These are phyloP conservation scores for Pichia heedii DNA, from an alignment of 805 yeast species.

Conservation along the genomic window DNA sequence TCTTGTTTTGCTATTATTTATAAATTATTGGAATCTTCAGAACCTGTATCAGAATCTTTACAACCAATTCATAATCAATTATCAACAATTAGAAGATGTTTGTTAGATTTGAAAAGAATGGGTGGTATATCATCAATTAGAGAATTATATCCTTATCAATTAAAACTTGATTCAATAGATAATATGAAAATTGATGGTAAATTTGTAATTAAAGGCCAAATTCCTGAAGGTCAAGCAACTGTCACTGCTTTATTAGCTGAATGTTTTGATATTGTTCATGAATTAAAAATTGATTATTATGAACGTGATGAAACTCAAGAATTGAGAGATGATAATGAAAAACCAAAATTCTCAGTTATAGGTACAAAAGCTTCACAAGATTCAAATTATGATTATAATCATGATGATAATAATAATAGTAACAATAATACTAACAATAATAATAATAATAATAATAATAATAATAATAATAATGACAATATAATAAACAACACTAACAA, in stretches of 20 bases:
- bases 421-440: not conserved
- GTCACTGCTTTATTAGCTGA: conserved; percentile 83
- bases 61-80: conserved; percentile 92
- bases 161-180: conserved; percentile 86
- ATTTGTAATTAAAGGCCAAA: conserved; percentile 76
- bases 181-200: conserved; percentile 84
- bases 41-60: conserved; percentile 90
- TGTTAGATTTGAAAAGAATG: conserved; percentile 81
- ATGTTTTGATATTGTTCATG: conserved; percentile 90
- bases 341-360: conserved; percentile 22
- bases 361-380: conserved; percentile 31
- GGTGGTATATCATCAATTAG: conserved; percentile 85
- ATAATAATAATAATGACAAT: not conserved
- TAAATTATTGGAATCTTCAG: conserved; percentile 81
- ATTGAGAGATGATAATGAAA: conserved; percentile 21
- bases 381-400: conserved; percentile 27
- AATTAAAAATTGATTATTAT: conserved; percentile 76
- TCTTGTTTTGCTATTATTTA: conserved; percentile 88
- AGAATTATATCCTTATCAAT: conserved; percentile 91
- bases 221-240: conserved; percentile 99
- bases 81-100: conserved; percentile 82
- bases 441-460: not conserved
- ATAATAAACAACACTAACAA: not conserved
- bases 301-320: conserved; percentile 38
- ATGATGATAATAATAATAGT: conserved; percentile 22